Base-by-base conservation (phyloP, 2,329 filamentous ascomycete genomes). In the Phyllosticta citriasiana region DNA sequence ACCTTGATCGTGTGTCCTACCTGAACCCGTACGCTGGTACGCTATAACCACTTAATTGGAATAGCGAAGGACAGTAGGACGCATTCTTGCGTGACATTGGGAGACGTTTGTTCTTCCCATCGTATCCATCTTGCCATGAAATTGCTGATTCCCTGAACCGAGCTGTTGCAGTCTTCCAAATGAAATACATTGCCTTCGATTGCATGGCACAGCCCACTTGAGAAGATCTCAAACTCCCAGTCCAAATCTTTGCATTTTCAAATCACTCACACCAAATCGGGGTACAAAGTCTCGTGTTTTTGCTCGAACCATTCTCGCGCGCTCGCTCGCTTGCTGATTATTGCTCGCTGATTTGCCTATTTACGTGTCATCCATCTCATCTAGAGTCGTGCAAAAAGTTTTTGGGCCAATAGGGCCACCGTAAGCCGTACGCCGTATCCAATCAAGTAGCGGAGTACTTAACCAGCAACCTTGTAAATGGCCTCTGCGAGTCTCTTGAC, bases 401-500 rank as follows among this genome's bases (percentile, higher is more conserved):
- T 47, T 47, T 47, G 40, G n/a, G 40, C 40, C 40, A 16, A 47
- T 47, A 6, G 14, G 40, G 40, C 40, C 40, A 47, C n/a, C 40
- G n/a, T 47, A 7, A 47, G 12, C 40, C 40, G 40, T 47, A 7
- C 40, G 40, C 40, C 40, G 40, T n/a, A n/a, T 47, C 40, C 40
- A 47, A n/a, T n/a, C 16, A 7, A 47, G 40, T 47, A 5, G 40
- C 40, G n/a, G 6, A 47, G 33, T 30, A 16, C 16, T 56, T 76
- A 80, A 65, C 87, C 87, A 76, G 88, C 91, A 73, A 94, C 84
- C 78, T 90, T 89, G 82, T 85, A 91, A 77, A 94, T 93, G 72
- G 88, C 82, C 81, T 93, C 86, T 63, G 89, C 89, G 64, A 94
- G 84, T 66, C 88, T 86, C 70, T 86, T 86, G 63, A 93, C 89